Evolutionary conservation across 2,329 filamentous ascomycete species (phyloP), one percentile per base, ranked within the genome.

Genomic region (Sphaceloma murrayae): DNA sequence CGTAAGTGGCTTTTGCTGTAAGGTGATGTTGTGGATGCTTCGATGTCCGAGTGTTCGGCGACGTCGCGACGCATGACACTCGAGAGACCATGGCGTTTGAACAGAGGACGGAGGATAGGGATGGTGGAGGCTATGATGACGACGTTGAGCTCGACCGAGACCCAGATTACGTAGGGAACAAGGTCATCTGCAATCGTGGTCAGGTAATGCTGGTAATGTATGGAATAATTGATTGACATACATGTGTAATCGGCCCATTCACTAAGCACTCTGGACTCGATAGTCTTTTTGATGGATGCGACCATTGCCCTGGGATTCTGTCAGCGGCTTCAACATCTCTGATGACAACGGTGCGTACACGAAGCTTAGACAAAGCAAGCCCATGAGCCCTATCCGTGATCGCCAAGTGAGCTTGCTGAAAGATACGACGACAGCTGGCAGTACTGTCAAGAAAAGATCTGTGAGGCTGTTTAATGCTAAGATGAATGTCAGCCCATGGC

Each of bases 111-210:
- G 1, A 60, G 44, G 3, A 58, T 46, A 2, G 57, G 56, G 4
- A 58, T 50, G 1, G 56, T 56, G 7, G 56, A 52, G 17, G 53
- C 51, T 24, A 58, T 56, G 27, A 60, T 58, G 36, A 60, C 56
- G 17, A 58, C 68, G 46, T 59, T 59, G 26, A 58, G 50, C 44
- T 60, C 57, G 39, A 60, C 47, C 3, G 52, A 52, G 9, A 58
- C 47, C 51, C 54, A 55, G 27, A 56, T 51, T 2, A 57, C 49
- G 34, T 54, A 59, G 3, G 48, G 39, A 18, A 48, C 46, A 2
- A 60, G 51, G 30, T 55, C 53, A 27, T 54, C 47, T 48, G n/a
- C n/a, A 31, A 5, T 4, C 27, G 9, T 39, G 30, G 32, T 38
- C 21, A 39, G n/a, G 43, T 14, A 9, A 5, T 7, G n/a, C 22